Percentiles rank a stretch among this genome's conserved stretches.
Evolutionary conservation across 2,329 filamentous ascomycete genomes (phyloP).

Genomic region (Xylariaceae sp.): DNA sequence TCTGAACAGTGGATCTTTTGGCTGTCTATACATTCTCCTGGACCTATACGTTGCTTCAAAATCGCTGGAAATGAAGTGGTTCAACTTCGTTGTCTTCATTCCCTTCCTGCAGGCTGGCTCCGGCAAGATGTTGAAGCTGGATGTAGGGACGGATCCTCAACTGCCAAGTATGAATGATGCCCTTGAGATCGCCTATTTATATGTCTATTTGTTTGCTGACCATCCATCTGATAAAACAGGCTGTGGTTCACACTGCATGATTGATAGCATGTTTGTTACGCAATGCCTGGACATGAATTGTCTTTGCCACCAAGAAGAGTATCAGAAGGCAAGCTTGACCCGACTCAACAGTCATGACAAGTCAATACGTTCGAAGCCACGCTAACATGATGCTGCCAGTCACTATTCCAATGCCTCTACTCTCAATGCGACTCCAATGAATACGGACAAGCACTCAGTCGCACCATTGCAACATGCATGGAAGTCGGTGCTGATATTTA

Average conservation of each 20-base stretch:
- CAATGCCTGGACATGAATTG: slow-evolving; percentile 30
- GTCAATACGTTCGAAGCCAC: not conserved
- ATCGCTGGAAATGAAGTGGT: slow-evolving; percentile 21
- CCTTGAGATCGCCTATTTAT: not conserved
- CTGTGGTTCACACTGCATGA: slow-evolving; percentile 30
- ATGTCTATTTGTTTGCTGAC: slow-evolving; percentile 11
- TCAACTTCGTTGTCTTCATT: slow-evolving; percentile 16
- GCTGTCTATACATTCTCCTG: not conserved
- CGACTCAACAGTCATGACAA: not conserved
- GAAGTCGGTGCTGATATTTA: slow-evolving; percentile 29
- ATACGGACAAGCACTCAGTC: slow-evolving; percentile 29
- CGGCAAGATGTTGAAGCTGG: slow-evolving; percentile 21
- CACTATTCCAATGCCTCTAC: slow-evolving; percentile 32
- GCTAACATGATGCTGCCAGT: slow-evolving; percentile 16
- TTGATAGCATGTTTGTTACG: slow-evolving; percentile 32
- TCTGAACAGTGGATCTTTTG: not conserved
- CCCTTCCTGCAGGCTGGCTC: slow-evolving; percentile 19
- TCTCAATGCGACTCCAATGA: slow-evolving; percentile 30
- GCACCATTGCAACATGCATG: slow-evolving; percentile 30
- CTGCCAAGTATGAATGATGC: slow-evolving; percentile 22
- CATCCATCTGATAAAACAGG: slow-evolving; percentile 7
- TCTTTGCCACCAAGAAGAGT: slow-evolving; percentile 30
- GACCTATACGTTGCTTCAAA: not conserved
- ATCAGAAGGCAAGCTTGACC: slow-evolving; percentile 24
- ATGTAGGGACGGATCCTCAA: slow-evolving; percentile 17